Percentiles rank a stretch among this genome's conserved stretches.
These are phyloP conservation scores for Fraxinus ornus DNA, from an alignment of 305 asterid genomes.

Conservation along the genomic window DNA sequence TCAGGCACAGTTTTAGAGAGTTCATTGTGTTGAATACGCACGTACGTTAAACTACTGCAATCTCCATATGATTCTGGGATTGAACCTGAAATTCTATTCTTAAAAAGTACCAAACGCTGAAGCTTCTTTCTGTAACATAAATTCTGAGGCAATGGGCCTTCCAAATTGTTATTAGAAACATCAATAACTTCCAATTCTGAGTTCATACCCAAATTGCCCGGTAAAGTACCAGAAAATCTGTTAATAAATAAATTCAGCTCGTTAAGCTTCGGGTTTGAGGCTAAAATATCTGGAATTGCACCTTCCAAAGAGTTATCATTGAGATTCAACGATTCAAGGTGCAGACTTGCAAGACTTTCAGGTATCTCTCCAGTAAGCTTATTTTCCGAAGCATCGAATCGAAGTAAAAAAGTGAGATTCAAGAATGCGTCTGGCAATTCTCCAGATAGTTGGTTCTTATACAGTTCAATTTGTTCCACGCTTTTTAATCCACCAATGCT, in stretches of 20 bases:
- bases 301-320: slow-evolving; percentile 68
- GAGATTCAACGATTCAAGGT: slow-evolving; percentile 48
- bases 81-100: slow-evolving; percentile 61
- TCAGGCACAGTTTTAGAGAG: slow-evolving; percentile 57
- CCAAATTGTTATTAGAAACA: slow-evolving; percentile 59
- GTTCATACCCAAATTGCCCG: slow-evolving; percentile 53
- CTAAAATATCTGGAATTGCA: slow-evolving; percentile 51
- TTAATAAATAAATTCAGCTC: slow-evolving; percentile 60
- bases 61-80: slow-evolving; percentile 69
- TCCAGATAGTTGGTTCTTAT: slow-evolving; percentile 56
- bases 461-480: slow-evolving; percentile 53
- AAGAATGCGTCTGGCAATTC: slow-evolving; percentile 64
- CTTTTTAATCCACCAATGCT: slow-evolving; percentile 51
- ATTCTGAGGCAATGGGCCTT: slow-evolving; percentile 65
- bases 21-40: slow-evolving; percentile 50
- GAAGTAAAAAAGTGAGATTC: slow-evolving; percentile 45
- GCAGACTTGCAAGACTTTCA: slow-evolving; percentile 47
- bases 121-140: slow-evolving; percentile 57
- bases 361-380: slow-evolving; percentile 67
- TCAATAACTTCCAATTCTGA: slow-evolving; percentile 62
- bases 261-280: slow-evolving; percentile 36
- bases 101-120: slow-evolving; percentile 36
- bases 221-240: slow-evolving; percentile 59
- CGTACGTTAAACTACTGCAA: slow-evolving; percentile 49
- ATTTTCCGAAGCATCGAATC: slow-evolving; percentile 72